Evolutionary conservation across 768 basidiomycete genomes (phyloP).

Genomic region (Zangia roseola): DNA sequence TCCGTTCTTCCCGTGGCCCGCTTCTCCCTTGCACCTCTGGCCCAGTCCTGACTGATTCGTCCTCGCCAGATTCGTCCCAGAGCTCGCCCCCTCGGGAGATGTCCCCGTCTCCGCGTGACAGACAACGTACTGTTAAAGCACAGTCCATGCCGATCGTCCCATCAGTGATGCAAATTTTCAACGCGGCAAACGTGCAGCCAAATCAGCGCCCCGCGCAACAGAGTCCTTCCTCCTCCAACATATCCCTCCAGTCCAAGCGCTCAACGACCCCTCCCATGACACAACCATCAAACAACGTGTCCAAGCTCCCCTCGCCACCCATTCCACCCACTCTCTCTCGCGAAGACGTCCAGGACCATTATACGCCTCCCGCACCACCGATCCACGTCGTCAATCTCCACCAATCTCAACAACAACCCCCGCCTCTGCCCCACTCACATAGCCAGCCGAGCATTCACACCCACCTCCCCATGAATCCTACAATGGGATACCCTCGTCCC

Average conservation of each 20-base stretch:
- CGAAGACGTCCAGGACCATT: conserved; percentile 38
- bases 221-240: conserved; percentile 34
- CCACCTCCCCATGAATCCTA: conserved; percentile 30
- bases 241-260: conserved; percentile 35
- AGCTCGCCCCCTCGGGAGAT: conserved; percentile 39
- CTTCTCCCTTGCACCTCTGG: no score
- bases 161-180: conserved; percentile 52
- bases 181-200: conserved; percentile 33
- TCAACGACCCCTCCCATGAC: conserved; percentile 34
- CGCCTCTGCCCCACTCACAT: conserved; percentile 35
- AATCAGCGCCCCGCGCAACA: conserved; percentile 39
- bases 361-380: conserved; percentile 43
- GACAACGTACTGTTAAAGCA: conserved; percentile 53
- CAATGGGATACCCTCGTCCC: conserved; percentile 62
- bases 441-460: conserved; percentile 27
- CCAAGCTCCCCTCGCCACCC: conserved; percentile 33
- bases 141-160: conserved; percentile 66
- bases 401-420: conserved; percentile 34
- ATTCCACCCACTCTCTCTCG: conserved; percentile 20
- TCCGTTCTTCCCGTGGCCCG: no score
- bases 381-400: conserved; percentile 30
- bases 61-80: conserved; percentile 23
- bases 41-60: no score
- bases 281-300: conserved; percentile 31
- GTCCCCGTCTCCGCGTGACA: conserved; percentile 45